Conservation (phyloP, 2,329 filamentous ascomycete species). For the Paecilomyces variotii region DNA sequence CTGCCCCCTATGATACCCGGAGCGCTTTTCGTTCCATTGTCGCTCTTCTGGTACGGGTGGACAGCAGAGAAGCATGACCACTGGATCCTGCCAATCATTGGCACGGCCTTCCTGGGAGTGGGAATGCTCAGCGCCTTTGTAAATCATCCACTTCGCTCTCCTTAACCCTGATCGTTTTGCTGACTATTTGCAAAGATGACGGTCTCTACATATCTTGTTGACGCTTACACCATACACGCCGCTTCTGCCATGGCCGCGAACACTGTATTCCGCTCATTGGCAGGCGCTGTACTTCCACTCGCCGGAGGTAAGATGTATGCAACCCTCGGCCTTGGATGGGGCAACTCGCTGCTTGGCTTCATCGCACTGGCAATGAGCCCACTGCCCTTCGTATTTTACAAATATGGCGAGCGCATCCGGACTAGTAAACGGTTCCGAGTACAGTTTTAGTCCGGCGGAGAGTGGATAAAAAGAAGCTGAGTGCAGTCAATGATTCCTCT, state of each 20-base stretch:
- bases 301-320: conserved; percentile 48
- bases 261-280: conserved; percentile 48
- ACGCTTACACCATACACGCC: conserved; percentile 42
- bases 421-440: conserved; percentile 22
- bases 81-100: conserved; percentile 56
- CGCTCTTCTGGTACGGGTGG: conserved; percentile 54
- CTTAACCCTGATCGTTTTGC: not conserved
- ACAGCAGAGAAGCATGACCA: conserved; percentile 44
- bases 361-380: conserved; percentile 45
- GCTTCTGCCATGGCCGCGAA: conserved; percentile 47
- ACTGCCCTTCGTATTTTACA: conserved; percentile 26
- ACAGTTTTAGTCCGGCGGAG: conserved; percentile 6
- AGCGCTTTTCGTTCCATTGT: conserved; percentile 45
- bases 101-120: conserved; percentile 46
- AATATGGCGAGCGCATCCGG: conserved; percentile 27
- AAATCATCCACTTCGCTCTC: conserved; percentile 9
- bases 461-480: too few relatives aligned
- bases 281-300: conserved; percentile 53
- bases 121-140: conserved; percentile 50
- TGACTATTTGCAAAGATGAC: conserved; percentile 31
- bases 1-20: conserved; percentile 50
- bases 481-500: too few relatives aligned
- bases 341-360: conserved; percentile 48
- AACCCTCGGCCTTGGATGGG: conserved; percentile 42
- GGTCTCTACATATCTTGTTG: conserved; percentile 55